Evolutionary conservation across 2,329 filamentous ascomycete genomes (phyloP).

Genomic region (Myrmaecium sp.): DNA sequence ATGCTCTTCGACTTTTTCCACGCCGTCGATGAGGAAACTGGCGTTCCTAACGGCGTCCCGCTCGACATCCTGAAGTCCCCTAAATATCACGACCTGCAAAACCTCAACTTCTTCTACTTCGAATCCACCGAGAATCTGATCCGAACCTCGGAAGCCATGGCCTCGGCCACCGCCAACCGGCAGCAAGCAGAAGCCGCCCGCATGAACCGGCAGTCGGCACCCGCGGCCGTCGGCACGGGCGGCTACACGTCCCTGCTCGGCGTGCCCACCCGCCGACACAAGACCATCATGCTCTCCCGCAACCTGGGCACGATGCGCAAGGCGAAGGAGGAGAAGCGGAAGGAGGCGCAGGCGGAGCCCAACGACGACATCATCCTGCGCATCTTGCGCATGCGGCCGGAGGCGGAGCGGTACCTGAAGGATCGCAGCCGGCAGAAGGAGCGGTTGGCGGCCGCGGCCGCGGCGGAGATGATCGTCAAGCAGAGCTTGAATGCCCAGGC

Average conservation of each 20-base stretch:
- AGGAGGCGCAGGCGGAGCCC: constrained; percentile 88
- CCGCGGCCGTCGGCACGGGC: constrained; percentile 37
- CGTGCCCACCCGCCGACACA: constrained; percentile 33
- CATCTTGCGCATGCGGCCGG: constrained; percentile 86
- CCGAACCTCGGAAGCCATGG: constrained; percentile 92
- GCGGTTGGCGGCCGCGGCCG: constrained; percentile 72
- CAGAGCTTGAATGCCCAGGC: constrained; percentile 59
- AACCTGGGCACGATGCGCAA: constrained; percentile 94
- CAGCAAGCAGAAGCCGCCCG: constrained; percentile 45
- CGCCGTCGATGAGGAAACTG: constrained; percentile 66
- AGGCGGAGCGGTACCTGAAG: constrained; percentile 72
- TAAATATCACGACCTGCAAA: constrained; percentile 95
- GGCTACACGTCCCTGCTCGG: constrained; percentile 43
- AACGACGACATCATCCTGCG: constrained; percentile 96
- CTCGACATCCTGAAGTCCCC: constrained; percentile 85
- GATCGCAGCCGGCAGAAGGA: constrained; percentile 90
- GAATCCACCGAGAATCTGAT: constrained; percentile 82
- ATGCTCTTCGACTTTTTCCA: constrained; percentile 91
- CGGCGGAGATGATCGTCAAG: constrained; percentile 84
- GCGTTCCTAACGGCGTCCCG: constrained; percentile 75
- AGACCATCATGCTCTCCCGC: constrained; percentile 72
- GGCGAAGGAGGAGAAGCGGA: constrained; percentile 88
- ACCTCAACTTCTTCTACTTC: constrained; percentile 97
- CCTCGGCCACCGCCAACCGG: constrained; percentile 63
- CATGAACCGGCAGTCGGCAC: constrained; percentile 53